Evolutionary conservation across 75 land plant genomes (phyloP), one percentile per base, ranked within the genome.

Genomic region (Selaginella moellendorffii): DNA sequence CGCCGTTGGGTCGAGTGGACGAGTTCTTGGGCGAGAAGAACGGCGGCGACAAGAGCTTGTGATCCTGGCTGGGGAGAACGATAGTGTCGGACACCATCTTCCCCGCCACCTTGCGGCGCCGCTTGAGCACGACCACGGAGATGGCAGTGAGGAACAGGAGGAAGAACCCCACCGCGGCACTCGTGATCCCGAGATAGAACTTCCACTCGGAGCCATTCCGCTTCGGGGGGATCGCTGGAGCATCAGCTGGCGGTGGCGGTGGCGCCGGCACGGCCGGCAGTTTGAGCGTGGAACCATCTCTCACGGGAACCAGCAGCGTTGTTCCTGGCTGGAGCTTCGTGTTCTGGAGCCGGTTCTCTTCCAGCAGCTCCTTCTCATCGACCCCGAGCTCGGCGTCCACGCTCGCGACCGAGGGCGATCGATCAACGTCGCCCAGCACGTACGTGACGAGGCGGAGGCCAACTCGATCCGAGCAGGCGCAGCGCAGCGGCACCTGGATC

Each of bases 251-350:
- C 21, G 24, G 19, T 21, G 24, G 17, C 19, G 19, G 8, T 56
- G 2, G n/a, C 19, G 5, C 24, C 23, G 19, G 19, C 59, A 21
- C 24, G 8, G 21, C n/a, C 59, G 25, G 25, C 8, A 56, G 59
- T 5, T 9, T 5, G n/a, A 56, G 19, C 24, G 17, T 56, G 2
- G 8, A 5, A 56, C 24, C 9, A 19, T 56, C 24, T 56, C n/a
- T 56, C 59, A 56, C 59, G 8, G 59, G 59, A 9, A 56, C n/a
- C 59, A 56, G n/a, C 8, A 56, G 59, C 24, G 59, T 56, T 2
- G 59, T 21, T 8, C 24, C 23, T 10, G 51, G 51, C 10, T 10
- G 10, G 10, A 46, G 18, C 51, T 10, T 46, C 10, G 14, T 46
- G 18, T 46, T 46, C 51, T 18, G 18, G 18, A 10, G 10, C 18